Evolutionary conservation across 2,329 filamentous ascomycete genomes (phyloP).

Genomic region (Aspergillus tanneri): DNA sequence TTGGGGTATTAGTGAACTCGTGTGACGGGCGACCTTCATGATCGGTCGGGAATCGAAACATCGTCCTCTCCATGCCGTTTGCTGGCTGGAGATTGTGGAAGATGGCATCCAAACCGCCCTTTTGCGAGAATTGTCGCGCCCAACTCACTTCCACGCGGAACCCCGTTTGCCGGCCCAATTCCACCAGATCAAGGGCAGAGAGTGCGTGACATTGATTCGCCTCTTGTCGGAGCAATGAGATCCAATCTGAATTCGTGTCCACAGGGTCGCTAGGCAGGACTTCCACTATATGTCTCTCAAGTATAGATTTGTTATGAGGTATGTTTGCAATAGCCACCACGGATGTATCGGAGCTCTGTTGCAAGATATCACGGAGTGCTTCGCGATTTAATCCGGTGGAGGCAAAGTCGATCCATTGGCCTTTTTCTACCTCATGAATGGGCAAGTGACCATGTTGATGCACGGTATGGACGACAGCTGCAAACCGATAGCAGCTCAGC

Average conservation of each 20-base stretch:
- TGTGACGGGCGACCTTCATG: neutral
- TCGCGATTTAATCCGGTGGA: neutral
- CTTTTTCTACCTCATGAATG: neutral
- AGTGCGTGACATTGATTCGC: neutral
- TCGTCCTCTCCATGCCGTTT: neutral
- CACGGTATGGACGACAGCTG: slow-evolving; percentile 1
- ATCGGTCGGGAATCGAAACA: slow-evolving; percentile 3
- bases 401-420: slow-evolving; percentile 2
- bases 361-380: neutral
- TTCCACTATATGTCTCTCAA: neutral
- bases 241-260: neutral
- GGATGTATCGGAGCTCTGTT: neutral
- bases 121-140: slow-evolving; percentile 7
- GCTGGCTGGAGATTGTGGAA: neutral
- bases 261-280: neutral
- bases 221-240: neutral
- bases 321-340: slow-evolving; percentile 3
- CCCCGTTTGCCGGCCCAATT: neutral
- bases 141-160: slow-evolving; percentile 7
- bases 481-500: slow-evolving; percentile 7
- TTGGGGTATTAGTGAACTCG: slow-evolving; percentile 1
- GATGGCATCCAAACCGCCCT: slow-evolving; percentile 7
- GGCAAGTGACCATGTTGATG: neutral
- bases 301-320: neutral
- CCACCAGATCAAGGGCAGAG: neutral